Conservation (phyloP, 495 filamentous ascomycete genomes). For the Penicillium atrosanguineum region DNA sequence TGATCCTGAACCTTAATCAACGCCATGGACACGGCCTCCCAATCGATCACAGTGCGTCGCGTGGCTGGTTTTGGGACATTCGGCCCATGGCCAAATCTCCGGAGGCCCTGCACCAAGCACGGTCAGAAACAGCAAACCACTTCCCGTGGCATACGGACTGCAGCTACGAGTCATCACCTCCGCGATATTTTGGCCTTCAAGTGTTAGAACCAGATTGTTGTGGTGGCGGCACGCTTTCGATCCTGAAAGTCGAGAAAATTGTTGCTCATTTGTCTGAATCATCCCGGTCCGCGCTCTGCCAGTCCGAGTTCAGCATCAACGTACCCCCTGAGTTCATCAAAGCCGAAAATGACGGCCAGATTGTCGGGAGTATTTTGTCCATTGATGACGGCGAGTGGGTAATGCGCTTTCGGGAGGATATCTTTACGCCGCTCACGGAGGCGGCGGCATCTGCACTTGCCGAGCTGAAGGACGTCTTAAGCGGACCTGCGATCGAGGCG, state of each 20-base stretch:
- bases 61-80: slow-evolving; percentile 40
- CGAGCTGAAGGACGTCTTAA: slow-evolving; percentile 22
- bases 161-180: slow-evolving; percentile 35
- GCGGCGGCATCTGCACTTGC: slow-evolving; percentile 21
- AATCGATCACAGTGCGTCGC: slow-evolving; percentile 32
- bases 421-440: slow-evolving; percentile 18
- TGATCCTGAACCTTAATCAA: slow-evolving; percentile 28
- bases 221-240: slow-evolving; percentile 37
- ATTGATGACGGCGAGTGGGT: not conserved
- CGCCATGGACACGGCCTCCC: slow-evolving; percentile 30
- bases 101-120: slow-evolving; percentile 22
- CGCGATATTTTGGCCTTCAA: slow-evolving; percentile 40
- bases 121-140: slow-evolving; percentile 33
- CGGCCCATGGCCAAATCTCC: slow-evolving; percentile 13
- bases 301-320: slow-evolving; percentile 22
- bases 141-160: slow-evolving; percentile 48
- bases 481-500: not conserved
- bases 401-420: slow-evolving; percentile 35
- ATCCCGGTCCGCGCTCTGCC: slow-evolving; percentile 16
- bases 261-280: slow-evolving; percentile 17
- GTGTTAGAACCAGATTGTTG: slow-evolving; percentile 33
- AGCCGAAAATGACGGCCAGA: slow-evolving; percentile 7
- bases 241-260: slow-evolving; percentile 26
- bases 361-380: slow-evolving; percentile 23
- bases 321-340: slow-evolving; percentile 38